These are phyloP conservation scores for Rhizopogon sp. DNA, from an alignment of 768 basidiomycete genomes.

Conservation along the genomic window DNA sequence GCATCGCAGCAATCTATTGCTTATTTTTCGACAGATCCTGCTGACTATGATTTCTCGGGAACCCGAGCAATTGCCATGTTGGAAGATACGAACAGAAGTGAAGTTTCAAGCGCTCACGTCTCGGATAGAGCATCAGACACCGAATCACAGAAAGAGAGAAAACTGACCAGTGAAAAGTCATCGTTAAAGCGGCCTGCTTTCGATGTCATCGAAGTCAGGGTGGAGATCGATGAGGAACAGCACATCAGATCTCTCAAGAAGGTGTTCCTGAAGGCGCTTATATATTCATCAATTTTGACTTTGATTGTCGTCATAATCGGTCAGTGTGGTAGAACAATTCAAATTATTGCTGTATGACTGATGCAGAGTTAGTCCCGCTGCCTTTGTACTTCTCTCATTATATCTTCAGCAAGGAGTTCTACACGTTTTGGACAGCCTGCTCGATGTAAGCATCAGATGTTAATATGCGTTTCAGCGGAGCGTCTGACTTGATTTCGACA, in stretches of 20 bases:
- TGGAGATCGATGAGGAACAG: slow-evolving; percentile 4
- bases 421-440: slow-evolving; percentile 33
- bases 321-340: slow-evolving; percentile 4
- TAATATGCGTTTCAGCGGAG: too few relatives aligned
- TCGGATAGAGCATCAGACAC: slow-evolving; percentile 5
- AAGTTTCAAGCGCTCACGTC: background rate
- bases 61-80: slow-evolving; percentile 31
- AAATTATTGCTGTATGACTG: background rate
- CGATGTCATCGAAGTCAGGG: background rate
- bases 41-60: slow-evolving; percentile 32
- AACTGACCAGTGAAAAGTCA: background rate
- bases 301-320: slow-evolving; percentile 31
- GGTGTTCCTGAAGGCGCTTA: slow-evolving; percentile 28
- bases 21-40: slow-evolving; percentile 22
- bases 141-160: slow-evolving; percentile 11
- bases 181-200: background rate
- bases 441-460: slow-evolving; percentile 28
- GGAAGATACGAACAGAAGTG: slow-evolving; percentile 8
- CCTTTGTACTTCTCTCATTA: slow-evolving; percentile 37
- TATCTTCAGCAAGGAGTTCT: slow-evolving; percentile 30
- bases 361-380: slow-evolving; percentile 24
- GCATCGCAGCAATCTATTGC: background rate
- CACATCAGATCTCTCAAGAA: slow-evolving; percentile 15
- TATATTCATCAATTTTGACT: slow-evolving; percentile 29
- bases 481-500: slow-evolving; percentile 9